Evolutionary conservation across 495 filamentous ascomycete species (phyloP), one percentile per base, ranked within the genome.

Genomic region (Xylaria longipes): DNA sequence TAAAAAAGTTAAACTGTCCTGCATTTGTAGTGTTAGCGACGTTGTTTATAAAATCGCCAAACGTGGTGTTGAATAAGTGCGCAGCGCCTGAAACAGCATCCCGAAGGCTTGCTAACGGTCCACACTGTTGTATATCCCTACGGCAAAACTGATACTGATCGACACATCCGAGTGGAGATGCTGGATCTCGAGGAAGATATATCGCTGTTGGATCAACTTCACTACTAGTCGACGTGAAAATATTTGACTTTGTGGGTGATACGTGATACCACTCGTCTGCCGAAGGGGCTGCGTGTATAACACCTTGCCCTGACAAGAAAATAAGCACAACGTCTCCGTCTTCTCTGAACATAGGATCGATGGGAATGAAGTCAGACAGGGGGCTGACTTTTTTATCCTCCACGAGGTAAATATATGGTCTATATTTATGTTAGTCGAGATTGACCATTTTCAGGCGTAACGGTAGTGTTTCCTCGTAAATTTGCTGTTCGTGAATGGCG

Each of bases 121-220:
- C 29, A 15, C 63, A 66, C 6, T 52, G 5, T 12, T 63, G 37
- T 0, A 12, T 20, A 63, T 63, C 39, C 3, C 7, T 3, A 8
- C 15, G 14, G 22, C 60, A 63, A 35, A 64, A 66, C 11, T 52
- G 46, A 12, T 66, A 52, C 5, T 66, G 46, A 5, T 50, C 8
- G 29, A 5, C 29, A 14, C 63, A 66, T 1, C 37, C 63, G 0
- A 66, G 45, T 5, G 63, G 63, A 22, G 63, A 66, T 35, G 63
- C 63, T 35, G 63, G 63, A 0, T 66, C 63, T 2, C 9, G 43
- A 27, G 46, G 63, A 5, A 66, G 27, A 14, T 50, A 66, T 37
- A 66, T 9, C 5, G 29, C 4, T 12, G 37, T 20, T 12, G 60
- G 0, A 8, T 25, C 22, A 5, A 29, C 1, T 43, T 1, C 57